Percentiles rank a stretch among this genome's conserved stretches.
Evolutionary conservation across 139 green algal genomes (phyloP).

Genomic region (Spirogloea muscicola): DNA sequence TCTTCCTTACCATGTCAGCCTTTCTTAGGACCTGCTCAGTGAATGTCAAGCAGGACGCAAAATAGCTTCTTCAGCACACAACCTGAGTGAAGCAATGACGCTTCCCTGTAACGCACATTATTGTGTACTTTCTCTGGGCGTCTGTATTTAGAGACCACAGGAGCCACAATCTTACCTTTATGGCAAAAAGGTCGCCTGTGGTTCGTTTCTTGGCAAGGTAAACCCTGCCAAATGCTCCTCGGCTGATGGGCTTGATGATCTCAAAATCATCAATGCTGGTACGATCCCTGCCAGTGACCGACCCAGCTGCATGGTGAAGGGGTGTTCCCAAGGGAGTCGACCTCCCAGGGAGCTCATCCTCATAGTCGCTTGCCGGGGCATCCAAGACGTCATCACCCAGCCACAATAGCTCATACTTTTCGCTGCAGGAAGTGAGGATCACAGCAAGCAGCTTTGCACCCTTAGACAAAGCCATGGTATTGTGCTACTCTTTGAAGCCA

Average conservation of each 20-base stretch:
- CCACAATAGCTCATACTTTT: not conserved
- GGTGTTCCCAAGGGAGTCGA: not conserved
- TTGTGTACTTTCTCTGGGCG: no score
- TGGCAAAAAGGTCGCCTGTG: slow-evolving; percentile 68
- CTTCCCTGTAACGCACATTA: no score
- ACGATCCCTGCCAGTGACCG: not conserved
- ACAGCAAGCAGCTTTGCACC: not conserved
- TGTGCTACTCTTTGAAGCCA: not conserved
- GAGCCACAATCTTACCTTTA: slow-evolving; percentile 55
- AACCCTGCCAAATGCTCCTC: slow-evolving; percentile 84
- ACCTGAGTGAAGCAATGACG: not conserved
- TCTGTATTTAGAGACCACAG: not conserved
- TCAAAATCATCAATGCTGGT: slow-evolving; percentile 76
- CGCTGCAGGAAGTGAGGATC: not conserved
- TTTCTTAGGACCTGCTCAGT: slow-evolving; percentile 78
- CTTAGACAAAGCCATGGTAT: not conserved
- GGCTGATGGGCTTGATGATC: slow-evolving; percentile 85
- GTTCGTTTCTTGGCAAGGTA: slow-evolving; percentile 81
- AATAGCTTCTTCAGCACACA: not conserved
- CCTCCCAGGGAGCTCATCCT: not conserved
- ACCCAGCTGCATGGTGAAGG: not conserved
- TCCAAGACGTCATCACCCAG: not conserved
- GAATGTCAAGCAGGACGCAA: not conserved
- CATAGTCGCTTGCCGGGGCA: not conserved
- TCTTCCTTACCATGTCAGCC: slow-evolving; percentile 85